A percentile compares a stretch with the other conserved stretches of the same genome.
Conservation (phyloP, 2,329 filamentous ascomycete species). For the Botrytis cinerea region DNA sequence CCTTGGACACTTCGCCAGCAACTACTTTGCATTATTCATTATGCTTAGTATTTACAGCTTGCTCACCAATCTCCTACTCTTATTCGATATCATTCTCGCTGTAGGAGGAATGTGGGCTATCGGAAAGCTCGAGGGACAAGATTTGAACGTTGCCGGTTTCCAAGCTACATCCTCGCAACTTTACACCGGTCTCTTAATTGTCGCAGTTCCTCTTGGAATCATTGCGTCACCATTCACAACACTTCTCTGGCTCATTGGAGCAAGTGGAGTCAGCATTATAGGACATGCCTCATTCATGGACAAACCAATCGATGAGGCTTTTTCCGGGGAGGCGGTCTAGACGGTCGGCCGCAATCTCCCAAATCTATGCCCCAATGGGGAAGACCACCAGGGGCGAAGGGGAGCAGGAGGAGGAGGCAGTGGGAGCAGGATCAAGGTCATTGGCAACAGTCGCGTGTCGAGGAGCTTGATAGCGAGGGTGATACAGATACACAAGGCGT, state of each 20-base stretch:
- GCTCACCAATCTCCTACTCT: conserved; percentile 79
- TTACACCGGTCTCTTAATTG: conserved; percentile 82
- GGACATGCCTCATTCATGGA: conserved; percentile 96
- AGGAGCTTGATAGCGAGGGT: conserved; percentile 63
- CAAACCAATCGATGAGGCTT: conserved; percentile 99
- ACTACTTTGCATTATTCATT: conserved; percentile 90
- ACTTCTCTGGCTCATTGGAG: conserved; percentile 93
- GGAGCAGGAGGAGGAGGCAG: conserved; percentile 60
- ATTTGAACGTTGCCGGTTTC: conserved; percentile 82
- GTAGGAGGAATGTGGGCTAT: conserved; percentile 87
- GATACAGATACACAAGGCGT: conserved; percentile 57
- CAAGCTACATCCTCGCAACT: conserved; percentile 88
- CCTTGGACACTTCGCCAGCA: conserved; percentile 94
- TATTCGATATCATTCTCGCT: conserved; percentile 91
- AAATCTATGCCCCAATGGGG: conserved; percentile 90
- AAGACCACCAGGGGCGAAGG: conserved; percentile 95
- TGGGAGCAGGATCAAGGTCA: conserved; percentile 52
- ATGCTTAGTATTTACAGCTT: conserved; percentile 97
- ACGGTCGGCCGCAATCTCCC: conserved; percentile 99
- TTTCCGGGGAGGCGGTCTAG: conserved; percentile 99
- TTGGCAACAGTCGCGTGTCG: conserved; percentile 55
- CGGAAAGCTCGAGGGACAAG: conserved; percentile 82
- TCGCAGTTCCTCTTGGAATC: conserved; percentile 82
- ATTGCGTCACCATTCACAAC: conserved; percentile 82
- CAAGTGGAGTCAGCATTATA: conserved; percentile 88